Base-by-base conservation (phyloP, 768 basidiomycete genomes). In the Kwoniella sp. region DNA sequence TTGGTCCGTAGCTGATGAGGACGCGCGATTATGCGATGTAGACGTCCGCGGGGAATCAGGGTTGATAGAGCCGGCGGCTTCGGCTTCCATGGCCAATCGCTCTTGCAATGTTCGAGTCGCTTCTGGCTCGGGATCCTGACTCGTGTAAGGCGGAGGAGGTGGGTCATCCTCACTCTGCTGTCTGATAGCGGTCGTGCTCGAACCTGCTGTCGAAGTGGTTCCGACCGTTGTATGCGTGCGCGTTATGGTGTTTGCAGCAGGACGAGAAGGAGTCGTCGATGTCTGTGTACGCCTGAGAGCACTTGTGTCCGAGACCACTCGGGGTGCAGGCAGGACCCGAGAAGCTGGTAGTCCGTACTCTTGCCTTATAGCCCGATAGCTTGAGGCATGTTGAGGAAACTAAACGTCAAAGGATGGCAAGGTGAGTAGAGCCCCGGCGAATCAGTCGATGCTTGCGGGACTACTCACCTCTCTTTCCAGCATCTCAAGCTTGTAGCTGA, bases 91-190 rank as follows among this genome's bases (percentile, higher is more conserved):
- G 3, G 75, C 72, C 15, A 81, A 55, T 52, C 71, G 69, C 31
- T 76, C 69, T 41, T 78, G 66, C 8, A 81, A 60, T 28, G 71
- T 57, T n/a, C 74, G 26, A 1, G 79, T 81, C 2, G 71, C 65
- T 28, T 77, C 75, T 1, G 79, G 79, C 60, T 81, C 79, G 1
- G 79, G 79, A 66, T 81, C 79, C 51, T 67, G 55, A 20, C 70
- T 55, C 8, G 74, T 55, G 59, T 81, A 81, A 23, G 78, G 77
- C 5, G 79, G 79, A 0, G 79, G 79, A 2, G 79, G 76, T 13
- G 63, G 71, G 8, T 76, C 77, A 1, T 60, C 70, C 20, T 71
- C 71, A 1, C 60, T 66, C 38, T 9, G 66, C 9, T 23, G 67
- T 55, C 50, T 57, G 9, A 26, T 62, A 5, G 57, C 58, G 4